These are phyloP conservation scores for Penicillium maclennaniae DNA, from an alignment of 495 filamentous ascomycete genomes.

Conservation along the genomic window DNA sequence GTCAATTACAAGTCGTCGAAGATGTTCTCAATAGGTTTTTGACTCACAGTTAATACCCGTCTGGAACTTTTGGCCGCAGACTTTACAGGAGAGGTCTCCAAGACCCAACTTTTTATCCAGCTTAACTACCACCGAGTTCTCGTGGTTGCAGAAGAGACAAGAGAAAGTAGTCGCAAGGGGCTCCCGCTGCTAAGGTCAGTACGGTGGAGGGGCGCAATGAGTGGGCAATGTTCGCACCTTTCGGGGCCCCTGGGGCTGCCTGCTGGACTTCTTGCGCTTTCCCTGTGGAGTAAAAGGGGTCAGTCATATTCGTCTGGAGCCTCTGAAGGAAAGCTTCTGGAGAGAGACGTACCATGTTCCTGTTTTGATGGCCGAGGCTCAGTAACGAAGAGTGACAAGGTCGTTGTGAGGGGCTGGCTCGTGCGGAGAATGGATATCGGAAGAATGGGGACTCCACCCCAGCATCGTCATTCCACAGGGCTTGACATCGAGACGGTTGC, in stretches of 20 bases:
- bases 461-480: not conserved
- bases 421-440: constrained; percentile 18
- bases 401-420: constrained; percentile 13
- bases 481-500: not conserved
- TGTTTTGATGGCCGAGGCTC: not conserved
- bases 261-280: constrained; percentile 92
- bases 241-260: constrained; percentile 76
- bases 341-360: constrained; percentile 16
- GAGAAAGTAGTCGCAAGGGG: constrained; percentile 83
- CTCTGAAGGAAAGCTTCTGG: not conserved
- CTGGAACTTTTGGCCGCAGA: constrained; percentile 91
- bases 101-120: constrained; percentile 88
- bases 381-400: not conserved
- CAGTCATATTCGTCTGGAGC: not conserved
- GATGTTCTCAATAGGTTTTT: not conserved
- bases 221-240: constrained; percentile 53
- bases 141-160: constrained; percentile 98
- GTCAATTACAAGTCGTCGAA: constrained; percentile 1
- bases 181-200: constrained; percentile 58
- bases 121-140: constrained; percentile 81
- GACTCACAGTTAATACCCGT: constrained; percentile 86
- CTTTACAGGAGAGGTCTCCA: constrained; percentile 80
- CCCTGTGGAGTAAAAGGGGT: constrained; percentile 48
- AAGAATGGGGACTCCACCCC: constrained; percentile 12
- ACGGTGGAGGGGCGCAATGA: not conserved